phyloP scores from a whole-genome alignment of 78 protist genomes.

The Dictyostelium citrinum region DNA sequence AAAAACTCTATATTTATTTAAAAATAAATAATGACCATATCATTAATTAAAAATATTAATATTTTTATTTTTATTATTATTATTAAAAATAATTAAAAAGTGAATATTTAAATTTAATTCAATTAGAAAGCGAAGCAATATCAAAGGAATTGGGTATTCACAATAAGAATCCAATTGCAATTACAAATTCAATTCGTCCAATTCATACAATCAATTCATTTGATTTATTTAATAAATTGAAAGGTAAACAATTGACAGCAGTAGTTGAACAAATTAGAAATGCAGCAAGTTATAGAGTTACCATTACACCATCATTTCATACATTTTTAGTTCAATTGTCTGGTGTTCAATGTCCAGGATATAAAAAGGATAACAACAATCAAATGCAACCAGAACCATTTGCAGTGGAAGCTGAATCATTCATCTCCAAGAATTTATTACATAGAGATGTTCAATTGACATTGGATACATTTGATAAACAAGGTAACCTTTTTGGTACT shows the following conservation, averaged over 20 bases:
- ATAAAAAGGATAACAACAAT: conserved; percentile 14
- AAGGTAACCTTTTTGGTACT: conserved; percentile 52
- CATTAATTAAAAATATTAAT: neutral
- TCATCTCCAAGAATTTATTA: conserved; percentile 23
- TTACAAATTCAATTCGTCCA: conserved; percentile 37
- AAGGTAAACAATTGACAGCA: conserved; percentile 38
- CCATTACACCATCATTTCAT: conserved; percentile 56
- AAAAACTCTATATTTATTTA: no score
- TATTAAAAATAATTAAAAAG: neutral
- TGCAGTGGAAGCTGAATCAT: conserved; percentile 36
- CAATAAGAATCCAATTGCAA: conserved; percentile 50
- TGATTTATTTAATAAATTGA: conserved; percentile 49
- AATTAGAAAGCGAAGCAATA: conserved; percentile 39
- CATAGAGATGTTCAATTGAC: conserved; percentile 66
- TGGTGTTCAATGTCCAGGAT: conserved; percentile 69
- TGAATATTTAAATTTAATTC: conserved; percentile 38
- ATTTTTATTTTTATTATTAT: neutral
- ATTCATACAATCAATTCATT: neutral
- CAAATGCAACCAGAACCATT: conserved; percentile 58
- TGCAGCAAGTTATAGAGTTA: conserved; percentile 18
- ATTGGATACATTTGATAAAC: conserved; percentile 74
- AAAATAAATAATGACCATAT: no score
- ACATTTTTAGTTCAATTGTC: conserved; percentile 23
- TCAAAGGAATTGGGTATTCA: conserved; percentile 47
- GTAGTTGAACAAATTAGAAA: conserved; percentile 67